Evolutionary conservation across 805 yeast species (phyloP).

Genomic region (Metschnikowia baotianmanensis): DNA sequence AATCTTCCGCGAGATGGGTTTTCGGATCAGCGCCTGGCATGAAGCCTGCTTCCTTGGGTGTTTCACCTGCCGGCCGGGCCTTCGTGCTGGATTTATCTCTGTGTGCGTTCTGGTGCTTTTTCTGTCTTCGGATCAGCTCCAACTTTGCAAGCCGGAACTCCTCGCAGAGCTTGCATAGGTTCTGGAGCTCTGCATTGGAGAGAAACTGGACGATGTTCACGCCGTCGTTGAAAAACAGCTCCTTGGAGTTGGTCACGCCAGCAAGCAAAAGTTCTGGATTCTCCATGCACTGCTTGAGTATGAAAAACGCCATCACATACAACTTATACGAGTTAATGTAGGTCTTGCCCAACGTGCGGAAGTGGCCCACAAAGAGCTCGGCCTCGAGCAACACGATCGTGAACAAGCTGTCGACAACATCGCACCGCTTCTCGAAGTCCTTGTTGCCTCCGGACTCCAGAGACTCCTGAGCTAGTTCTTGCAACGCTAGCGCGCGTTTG

Average conservation of each 20-base stretch:
- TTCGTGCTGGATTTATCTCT: conserved; percentile 1
- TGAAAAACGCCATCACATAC: conserved; percentile 41
- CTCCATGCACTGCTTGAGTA: conserved; percentile 40
- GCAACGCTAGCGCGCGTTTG: conserved; percentile 30
- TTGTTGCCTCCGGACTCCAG: conserved; percentile 12
- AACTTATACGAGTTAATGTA: conserved; percentile 41
- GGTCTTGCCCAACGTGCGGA: conserved; percentile 34
- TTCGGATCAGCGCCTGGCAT: not conserved
- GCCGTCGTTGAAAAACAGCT: conserved; percentile 32
- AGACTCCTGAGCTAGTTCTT: conserved; percentile 9
- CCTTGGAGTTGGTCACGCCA: conserved; percentile 25
- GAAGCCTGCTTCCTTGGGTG: too few relatives aligned
- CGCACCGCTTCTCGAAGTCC: conserved; percentile 20
- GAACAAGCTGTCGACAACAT: conserved; percentile 33
- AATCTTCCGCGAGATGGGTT: not conserved
- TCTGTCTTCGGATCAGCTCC: conserved; percentile 18
- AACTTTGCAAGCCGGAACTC: conserved; percentile 39
- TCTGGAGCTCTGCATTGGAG: conserved; percentile 33
- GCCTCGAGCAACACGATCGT: conserved; percentile 35
- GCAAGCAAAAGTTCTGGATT: conserved; percentile 38
- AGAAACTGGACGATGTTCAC: conserved; percentile 40
- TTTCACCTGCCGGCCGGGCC: conserved; percentile 1
- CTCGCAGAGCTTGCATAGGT: conserved; percentile 36
- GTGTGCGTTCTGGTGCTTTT: conserved; percentile 18
- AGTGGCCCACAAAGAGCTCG: conserved; percentile 43